phyloP scores from a whole-genome alignment of 306 rosid genomes.

The Betula pendula region DNA sequence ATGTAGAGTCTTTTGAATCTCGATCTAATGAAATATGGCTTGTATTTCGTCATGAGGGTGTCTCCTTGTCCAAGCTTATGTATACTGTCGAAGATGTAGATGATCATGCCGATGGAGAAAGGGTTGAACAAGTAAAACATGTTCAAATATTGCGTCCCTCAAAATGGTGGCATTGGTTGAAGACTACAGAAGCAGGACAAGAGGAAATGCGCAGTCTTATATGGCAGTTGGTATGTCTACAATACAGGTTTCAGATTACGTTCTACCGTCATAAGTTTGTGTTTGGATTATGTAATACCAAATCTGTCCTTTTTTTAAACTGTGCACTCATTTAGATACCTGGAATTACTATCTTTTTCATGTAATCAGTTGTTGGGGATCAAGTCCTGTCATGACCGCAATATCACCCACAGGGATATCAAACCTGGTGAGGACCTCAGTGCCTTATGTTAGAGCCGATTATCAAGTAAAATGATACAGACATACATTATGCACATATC shows the following conservation, averaged over 20 bases:
- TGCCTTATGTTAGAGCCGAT: constrained; percentile 19
- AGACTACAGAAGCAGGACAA: constrained; percentile 86
- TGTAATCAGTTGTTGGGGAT: constrained; percentile 72
- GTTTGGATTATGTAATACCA: constrained; percentile 11
- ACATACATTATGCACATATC: too few relatives aligned
- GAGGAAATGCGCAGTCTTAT: constrained; percentile 79
- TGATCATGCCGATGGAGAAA: constrained; percentile 43
- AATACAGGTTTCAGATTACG: constrained; percentile 2
- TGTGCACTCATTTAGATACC: not conserved
- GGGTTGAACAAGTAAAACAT: constrained; percentile 50
- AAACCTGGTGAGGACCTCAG: constrained; percentile 82
- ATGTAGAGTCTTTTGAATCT: constrained; percentile 90
- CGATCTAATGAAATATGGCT: constrained; percentile 93
- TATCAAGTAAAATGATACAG: constrained; percentile 5
- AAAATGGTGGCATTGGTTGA: constrained; percentile 99
- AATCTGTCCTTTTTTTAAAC: not conserved
- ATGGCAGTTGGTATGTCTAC: constrained; percentile 82
- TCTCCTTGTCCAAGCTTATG: constrained; percentile 80
- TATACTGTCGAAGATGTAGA: constrained; percentile 65
- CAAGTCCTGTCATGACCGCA: constrained; percentile 93
- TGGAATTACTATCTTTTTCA: constrained; percentile 20
- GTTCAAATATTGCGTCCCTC: constrained; percentile 73
- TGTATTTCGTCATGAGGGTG: constrained; percentile 78
- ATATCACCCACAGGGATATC: constrained; percentile 92
- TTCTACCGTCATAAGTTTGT: not conserved